A percentile compares a stretch with the other conserved stretches of the same genome.
These are phyloP conservation scores for Penicillium sp. DNA, from an alignment of 2,329 filamentous ascomycete genomes.

Conservation along the genomic window DNA sequence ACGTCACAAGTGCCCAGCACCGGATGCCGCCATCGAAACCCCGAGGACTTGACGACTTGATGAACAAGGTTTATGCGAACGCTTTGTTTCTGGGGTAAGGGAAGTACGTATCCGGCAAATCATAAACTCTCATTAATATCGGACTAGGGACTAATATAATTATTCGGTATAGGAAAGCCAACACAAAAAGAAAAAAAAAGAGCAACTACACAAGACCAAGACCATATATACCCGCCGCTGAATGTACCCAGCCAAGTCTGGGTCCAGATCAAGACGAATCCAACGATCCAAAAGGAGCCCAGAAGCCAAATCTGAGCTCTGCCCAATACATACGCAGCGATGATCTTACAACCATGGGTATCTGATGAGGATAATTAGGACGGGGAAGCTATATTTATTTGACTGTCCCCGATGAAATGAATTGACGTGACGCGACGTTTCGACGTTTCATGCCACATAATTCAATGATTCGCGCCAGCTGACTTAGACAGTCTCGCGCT, in stretches of 20 bases:
- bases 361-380: constrained; percentile 37
- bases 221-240: constrained; percentile 18
- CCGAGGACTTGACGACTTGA: background rate
- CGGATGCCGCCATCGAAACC: background rate
- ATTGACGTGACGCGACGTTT: background rate
- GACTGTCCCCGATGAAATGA: background rate
- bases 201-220: constrained; percentile 19
- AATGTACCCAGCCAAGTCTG: background rate
- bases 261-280: background rate
- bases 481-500: constrained; percentile 47
- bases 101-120: background rate
- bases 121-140: constrained; percentile 9
- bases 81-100: background rate
- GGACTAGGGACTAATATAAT: constrained; percentile 10
- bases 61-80: background rate
- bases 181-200: constrained; percentile 6
- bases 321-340: constrained; percentile 18
- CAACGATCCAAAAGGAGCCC: constrained; percentile 1
- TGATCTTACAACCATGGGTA: constrained; percentile 37
- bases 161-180: constrained; percentile 1
- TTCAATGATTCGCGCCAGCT: background rate
- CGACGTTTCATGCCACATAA: background rate
- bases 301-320: background rate
- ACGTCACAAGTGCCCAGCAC: background rate
- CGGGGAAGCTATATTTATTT: background rate